These are phyloP conservation scores for Aureobasidium zeae DNA, from an alignment of 2,329 filamentous ascomycete genomes.

Conservation along the genomic window DNA sequence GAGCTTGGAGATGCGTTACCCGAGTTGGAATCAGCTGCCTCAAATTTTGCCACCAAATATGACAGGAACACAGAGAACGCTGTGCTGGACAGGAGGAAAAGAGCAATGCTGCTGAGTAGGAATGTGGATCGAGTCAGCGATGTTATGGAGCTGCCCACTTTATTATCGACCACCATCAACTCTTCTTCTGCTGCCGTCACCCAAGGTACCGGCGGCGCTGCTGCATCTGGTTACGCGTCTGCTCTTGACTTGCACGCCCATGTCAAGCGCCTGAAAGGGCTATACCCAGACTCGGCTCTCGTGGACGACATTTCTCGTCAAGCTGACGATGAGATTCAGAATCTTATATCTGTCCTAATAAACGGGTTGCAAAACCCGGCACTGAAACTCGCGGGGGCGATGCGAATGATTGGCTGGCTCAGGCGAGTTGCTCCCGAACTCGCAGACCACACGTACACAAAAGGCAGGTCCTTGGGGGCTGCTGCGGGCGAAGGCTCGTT, in stretches of 20 bases:
- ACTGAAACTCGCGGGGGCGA: slow-evolving; percentile 79
- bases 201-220: slow-evolving; percentile 30
- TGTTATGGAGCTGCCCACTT: slow-evolving; percentile 77
- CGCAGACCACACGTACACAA: slow-evolving; percentile 30
- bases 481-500: slow-evolving; percentile 51
- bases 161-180: slow-evolving; percentile 71
- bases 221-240: slow-evolving; percentile 59
- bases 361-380: slow-evolving; percentile 63
- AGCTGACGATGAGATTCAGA: slow-evolving; percentile 78
- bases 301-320: slow-evolving; percentile 64
- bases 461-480: slow-evolving; percentile 20
- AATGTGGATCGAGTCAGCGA: slow-evolving; percentile 87
- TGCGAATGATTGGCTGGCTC: slow-evolving; percentile 86
- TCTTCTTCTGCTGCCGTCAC: slow-evolving; percentile 39
- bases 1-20: slow-evolving; percentile 66
- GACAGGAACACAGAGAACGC: slow-evolving; percentile 56
- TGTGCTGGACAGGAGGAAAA: slow-evolving; percentile 63
- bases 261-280: slow-evolving; percentile 70
- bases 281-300: slow-evolving; percentile 72
- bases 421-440: slow-evolving; percentile 78
- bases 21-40: slow-evolving; percentile 65
- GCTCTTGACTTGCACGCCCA: slow-evolving; percentile 90
- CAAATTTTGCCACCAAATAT: slow-evolving; percentile 74
- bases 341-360: slow-evolving; percentile 79
- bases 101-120: slow-evolving; percentile 68